Percentiles rank a stretch among this genome's conserved stretches.
Conservation (phyloP, 345 rosid genomes). For the Tarenaya hassleriana region DNA sequence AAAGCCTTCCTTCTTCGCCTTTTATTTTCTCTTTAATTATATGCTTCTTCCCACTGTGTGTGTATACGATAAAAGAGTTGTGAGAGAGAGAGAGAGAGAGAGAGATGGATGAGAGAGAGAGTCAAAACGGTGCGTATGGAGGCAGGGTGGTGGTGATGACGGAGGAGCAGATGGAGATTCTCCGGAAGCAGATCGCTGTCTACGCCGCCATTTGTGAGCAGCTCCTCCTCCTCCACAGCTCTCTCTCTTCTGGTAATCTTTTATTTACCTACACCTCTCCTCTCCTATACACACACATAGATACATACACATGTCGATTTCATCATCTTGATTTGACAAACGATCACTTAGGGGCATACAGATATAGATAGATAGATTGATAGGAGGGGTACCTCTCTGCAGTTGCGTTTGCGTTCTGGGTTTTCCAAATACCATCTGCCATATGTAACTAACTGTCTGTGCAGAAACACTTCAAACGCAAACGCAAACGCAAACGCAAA, state of each 20-base stretch:
- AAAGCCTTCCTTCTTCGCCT: no score
- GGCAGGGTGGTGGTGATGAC: slow-evolving; percentile 55
- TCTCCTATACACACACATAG: background rate
- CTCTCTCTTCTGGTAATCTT: slow-evolving; percentile 38
- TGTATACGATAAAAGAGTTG: slow-evolving; percentile 14
- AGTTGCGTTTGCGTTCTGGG: no score
- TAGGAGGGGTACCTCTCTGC: no score
- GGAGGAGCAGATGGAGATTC: slow-evolving; percentile 68
- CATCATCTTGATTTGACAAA: background rate
- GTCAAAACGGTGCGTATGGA: slow-evolving; percentile 22
- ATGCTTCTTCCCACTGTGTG: background rate
- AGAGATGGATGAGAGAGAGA: slow-evolving; percentile 25
- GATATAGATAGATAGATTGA: no score
- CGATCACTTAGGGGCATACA: background rate
- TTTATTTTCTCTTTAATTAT: no score
- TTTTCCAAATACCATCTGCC: no score
- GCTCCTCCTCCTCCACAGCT: slow-evolving; percentile 52
- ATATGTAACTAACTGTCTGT: no score
- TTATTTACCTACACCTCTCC: slow-evolving; percentile 1
- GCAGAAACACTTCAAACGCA: no score
- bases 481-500: no score
- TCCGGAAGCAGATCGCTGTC: slow-evolving; percentile 61
- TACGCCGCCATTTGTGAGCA: slow-evolving; percentile 47
- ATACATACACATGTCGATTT: background rate
- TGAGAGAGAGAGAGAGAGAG: slow-evolving; percentile 12